Conservation (phyloP, 805 yeast genomes). For the Barnettozyma pratensis region DNA sequence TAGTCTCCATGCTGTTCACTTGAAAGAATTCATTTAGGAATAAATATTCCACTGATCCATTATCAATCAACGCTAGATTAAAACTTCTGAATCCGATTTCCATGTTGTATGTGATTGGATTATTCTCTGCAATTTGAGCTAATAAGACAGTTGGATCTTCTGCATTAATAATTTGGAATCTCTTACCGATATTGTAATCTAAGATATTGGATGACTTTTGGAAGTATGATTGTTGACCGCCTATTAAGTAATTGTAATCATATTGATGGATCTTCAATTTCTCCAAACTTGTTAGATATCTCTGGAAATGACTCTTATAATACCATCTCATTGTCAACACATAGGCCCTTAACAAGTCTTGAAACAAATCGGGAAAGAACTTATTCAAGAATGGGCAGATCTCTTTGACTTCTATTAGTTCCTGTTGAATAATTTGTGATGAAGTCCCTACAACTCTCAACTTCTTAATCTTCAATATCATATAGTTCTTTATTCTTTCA, state of each 20-base stretch:
- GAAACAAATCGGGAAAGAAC: slow-evolving; percentile 58
- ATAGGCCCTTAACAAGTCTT: slow-evolving; percentile 75
- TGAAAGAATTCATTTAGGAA: slow-evolving; percentile 70
- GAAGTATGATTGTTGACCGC: slow-evolving; percentile 27
- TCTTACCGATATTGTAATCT: slow-evolving; percentile 32
- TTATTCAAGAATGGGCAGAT: slow-evolving; percentile 50
- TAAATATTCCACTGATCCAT: slow-evolving; percentile 68
- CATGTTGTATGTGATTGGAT: slow-evolving; percentile 57
- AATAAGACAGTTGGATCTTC: slow-evolving; percentile 63
- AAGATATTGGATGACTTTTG: slow-evolving; percentile 18
- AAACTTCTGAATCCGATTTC: slow-evolving; percentile 73
- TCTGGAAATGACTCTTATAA: slow-evolving; percentile 70
- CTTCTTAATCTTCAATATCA: slow-evolving; percentile 60
- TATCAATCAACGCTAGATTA: slow-evolving; percentile 69
- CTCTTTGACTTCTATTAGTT: slow-evolving; percentile 58
- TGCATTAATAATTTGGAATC: slow-evolving; percentile 52
- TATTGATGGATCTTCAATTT: slow-evolving; percentile 50
- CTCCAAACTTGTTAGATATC: slow-evolving; percentile 69
- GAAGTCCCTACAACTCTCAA: slow-evolving; percentile 60
- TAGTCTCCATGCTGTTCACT: slow-evolving; percentile 33
- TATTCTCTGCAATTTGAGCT: slow-evolving; percentile 81
- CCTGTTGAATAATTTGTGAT: slow-evolving; percentile 70
- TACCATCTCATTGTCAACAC: slow-evolving; percentile 91
- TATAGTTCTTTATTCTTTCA: slow-evolving; percentile 69
- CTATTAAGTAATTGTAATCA: slow-evolving; percentile 54